Evolutionary conservation across 2,329 filamentous ascomycete genomes (phyloP), one percentile per base, ranked within the genome.

Genomic region (Exophiala mesophila): DNA sequence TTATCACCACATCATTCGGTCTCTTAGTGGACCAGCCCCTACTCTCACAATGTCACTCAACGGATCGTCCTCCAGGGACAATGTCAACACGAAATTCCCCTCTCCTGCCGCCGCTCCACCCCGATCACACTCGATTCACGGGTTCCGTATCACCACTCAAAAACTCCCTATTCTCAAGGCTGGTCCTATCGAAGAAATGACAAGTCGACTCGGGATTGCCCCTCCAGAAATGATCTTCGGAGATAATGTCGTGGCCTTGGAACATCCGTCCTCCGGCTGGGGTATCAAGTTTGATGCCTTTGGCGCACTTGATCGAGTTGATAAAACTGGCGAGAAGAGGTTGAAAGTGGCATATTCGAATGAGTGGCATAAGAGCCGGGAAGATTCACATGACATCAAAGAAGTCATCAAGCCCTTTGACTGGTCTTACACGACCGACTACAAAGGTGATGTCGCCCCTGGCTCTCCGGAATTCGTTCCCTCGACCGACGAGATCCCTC

Each of bases 191-290:
- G 88, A 95, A 60, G 78, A 78, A 26, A 86, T 98, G 79, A 82
- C 82, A 29, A 73, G 74, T 44, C 79, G 77, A 50, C 75, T 98
- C 40, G 82, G 82, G 20, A 96, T 98, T 60, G 81, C 90, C 13
- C 80, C 90, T 29, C 92, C 92, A 6, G 92, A 98, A 70, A 98
- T 98, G 92, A 98, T 98, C 53, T 98, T 98, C 61, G 92, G 92
- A 49, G 89, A 98, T 71, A 98, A 98, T 64, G 71, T 84, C 44
- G 82, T 94, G 29, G 69, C 78, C 5, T 74, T 98, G 47, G 72
- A 80, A 39, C 88, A 97, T 67, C 49, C 69, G n/a, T 73, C 76
- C 15, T 80, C 76, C n/a, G 78, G 80, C 32, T 98, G 88, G 88
- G 71, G 72, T 32, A 72, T 97, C 50, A 69, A 75, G 39, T 98